These are phyloP conservation scores for Heliocybe sulcata DNA, from an alignment of 1,284 basidiomycete species.

Conservation along the genomic window DNA sequence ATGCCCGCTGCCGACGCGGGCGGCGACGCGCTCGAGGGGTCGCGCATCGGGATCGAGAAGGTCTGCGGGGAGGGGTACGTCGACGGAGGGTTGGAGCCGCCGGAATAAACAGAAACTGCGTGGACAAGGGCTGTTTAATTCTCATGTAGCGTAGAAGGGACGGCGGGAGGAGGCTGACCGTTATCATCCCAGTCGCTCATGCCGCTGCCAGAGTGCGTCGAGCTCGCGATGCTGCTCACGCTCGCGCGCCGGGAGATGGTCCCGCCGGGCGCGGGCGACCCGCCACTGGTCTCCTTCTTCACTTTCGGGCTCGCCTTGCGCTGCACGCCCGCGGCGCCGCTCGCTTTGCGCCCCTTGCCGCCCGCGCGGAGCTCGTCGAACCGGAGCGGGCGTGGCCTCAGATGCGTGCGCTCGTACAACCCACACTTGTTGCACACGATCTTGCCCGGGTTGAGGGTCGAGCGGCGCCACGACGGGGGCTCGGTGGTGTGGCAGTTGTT, in stretches of 20 bases:
- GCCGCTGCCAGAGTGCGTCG: slow-evolving; percentile 42
- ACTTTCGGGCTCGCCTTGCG: slow-evolving; percentile 32
- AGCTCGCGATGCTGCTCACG: slow-evolving; percentile 50
- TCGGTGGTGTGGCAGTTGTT: slow-evolving; percentile 87
- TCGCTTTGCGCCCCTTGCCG: slow-evolving; percentile 67
- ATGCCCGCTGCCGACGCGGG: slow-evolving; percentile 57
- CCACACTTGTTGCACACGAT: slow-evolving; percentile 89
- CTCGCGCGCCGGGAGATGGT: slow-evolving; percentile 46
- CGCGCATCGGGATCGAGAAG: slow-evolving; percentile 48
- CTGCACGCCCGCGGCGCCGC: slow-evolving; percentile 27
- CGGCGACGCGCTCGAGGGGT: slow-evolving; percentile 31
- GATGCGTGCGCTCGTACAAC: slow-evolving; percentile 77
- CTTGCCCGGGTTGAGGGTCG: slow-evolving; percentile 80
- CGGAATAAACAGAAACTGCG: slow-evolving; percentile 60
- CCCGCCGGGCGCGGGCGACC: slow-evolving; percentile 4
- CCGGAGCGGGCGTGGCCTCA: slow-evolving; percentile 70
- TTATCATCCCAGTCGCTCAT: slow-evolving; percentile 72
- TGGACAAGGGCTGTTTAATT: slow-evolving; percentile 8
- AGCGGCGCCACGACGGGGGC: slow-evolving; percentile 78
- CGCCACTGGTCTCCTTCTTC: slow-evolving; percentile 52
- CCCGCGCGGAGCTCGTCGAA: slow-evolving; percentile 80
- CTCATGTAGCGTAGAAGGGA: background rate
- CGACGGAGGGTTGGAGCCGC: slow-evolving; percentile 52
- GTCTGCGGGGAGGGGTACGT: slow-evolving; percentile 56
- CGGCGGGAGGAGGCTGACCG: slow-evolving; percentile 36